These are phyloP conservation scores for Xerocomus cyaneibrunnescens DNA, from an alignment of 1,284 basidiomycete species.

Conservation along the genomic window DNA sequence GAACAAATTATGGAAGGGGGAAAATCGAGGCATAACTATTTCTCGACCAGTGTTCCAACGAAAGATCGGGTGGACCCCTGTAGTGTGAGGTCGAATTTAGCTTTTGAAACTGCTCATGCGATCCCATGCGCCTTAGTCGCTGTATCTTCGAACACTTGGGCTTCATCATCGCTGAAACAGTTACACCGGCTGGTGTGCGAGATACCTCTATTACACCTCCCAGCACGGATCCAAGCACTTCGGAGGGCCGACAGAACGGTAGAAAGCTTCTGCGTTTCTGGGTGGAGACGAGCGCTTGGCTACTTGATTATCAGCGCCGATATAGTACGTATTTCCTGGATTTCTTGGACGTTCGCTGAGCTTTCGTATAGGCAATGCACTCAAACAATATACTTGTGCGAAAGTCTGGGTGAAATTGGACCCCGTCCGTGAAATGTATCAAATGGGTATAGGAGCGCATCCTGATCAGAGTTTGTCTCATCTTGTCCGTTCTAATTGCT, in stretches of 20 bases:
- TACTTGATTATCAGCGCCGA: constrained; percentile 54
- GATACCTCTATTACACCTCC: constrained; percentile 55
- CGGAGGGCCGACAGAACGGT: constrained; percentile 50
- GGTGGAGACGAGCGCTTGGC: constrained; percentile 70
- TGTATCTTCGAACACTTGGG: constrained; percentile 60
- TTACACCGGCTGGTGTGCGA: constrained; percentile 18
- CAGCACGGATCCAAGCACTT: constrained; percentile 44
- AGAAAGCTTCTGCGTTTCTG: constrained; percentile 69
- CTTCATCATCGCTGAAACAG: constrained; percentile 45
- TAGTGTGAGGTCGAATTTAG: constrained; percentile 47
- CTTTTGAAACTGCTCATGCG: constrained; percentile 13
- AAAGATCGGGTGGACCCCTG: constrained; percentile 65
- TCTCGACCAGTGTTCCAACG: constrained; percentile 52
- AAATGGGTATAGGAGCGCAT: constrained; percentile 70
- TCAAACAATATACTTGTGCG: constrained; percentile 43
- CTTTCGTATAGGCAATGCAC: constrained; percentile 29
- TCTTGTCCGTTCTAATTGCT: background rate
- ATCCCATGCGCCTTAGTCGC: constrained; percentile 35
- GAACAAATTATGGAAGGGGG: constrained; percentile 70
- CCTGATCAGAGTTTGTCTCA: constrained; percentile 62
- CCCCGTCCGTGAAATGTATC: constrained; percentile 64
- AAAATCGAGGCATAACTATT: constrained; percentile 56
- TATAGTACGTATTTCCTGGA: constrained; percentile 39
- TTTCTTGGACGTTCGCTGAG: constrained; percentile 9
- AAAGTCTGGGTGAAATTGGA: constrained; percentile 54